phyloP scores from a whole-genome alignment of 108 stramenopile genomes.

The Chaetoceros muelleri region DNA sequence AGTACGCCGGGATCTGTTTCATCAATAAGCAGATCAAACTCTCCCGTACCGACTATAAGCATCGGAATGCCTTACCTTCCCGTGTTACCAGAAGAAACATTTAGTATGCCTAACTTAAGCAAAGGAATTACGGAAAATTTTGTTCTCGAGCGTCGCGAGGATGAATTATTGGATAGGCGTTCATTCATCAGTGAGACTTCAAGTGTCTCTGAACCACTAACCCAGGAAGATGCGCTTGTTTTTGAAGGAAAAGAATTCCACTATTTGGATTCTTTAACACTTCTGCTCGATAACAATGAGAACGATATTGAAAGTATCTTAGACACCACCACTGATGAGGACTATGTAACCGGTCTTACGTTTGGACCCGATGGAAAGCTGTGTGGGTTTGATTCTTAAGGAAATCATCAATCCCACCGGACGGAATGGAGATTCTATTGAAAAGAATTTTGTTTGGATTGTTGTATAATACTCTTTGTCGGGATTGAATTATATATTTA shows the following conservation, averaged over 20 bases:
- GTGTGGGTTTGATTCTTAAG: no score
- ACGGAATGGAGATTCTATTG: no score
- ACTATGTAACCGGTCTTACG: no score
- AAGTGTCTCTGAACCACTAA: background rate
- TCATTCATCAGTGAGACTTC: background rate
- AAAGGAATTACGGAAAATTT: background rate
- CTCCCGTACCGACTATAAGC: background rate
- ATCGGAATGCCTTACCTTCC: background rate
- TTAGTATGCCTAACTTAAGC: background rate
- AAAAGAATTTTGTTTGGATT: no score
- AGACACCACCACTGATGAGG: no score
- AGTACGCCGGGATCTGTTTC: background rate
- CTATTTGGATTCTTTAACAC: conserved; percentile 4
- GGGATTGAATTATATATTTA: no score
- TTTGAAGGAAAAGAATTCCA: conserved; percentile 11
- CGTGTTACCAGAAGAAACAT: background rate
- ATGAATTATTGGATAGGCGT: background rate
- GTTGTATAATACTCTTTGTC: no score
- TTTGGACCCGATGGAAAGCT: no score
- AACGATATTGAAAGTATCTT: no score
- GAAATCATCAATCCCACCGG: no score
- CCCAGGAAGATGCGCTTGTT: background rate
- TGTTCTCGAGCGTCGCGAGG: background rate
- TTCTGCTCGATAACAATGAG: background rate
- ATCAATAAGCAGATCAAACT: background rate